Conservation (phyloP, 1,284 basidiomycete genomes). For the Ceratobasidium sp. region DNA sequence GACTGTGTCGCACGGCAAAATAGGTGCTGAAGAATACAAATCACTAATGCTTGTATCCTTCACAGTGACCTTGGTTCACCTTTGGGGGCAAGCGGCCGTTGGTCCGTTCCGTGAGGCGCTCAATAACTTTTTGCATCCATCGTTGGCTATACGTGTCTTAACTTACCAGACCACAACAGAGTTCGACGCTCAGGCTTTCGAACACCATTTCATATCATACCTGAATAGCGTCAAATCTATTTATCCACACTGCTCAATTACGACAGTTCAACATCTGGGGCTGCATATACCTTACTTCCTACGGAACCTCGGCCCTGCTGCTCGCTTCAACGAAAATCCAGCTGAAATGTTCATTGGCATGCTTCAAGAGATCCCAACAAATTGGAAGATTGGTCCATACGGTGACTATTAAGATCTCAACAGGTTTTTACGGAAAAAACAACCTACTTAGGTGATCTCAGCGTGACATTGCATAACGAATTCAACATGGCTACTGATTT, state of each 20-base stretch:
- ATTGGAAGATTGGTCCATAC: too few species aligned
- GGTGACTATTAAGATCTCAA: too few species aligned
- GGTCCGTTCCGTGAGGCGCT: conserved; percentile 9
- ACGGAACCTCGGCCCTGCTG: conserved; percentile 24
- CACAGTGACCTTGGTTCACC: conserved; percentile 40
- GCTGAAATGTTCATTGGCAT: conserved; percentile 41
- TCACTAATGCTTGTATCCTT: conserved; percentile 45
- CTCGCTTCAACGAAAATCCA: conserved; percentile 22
- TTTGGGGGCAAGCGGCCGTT: conserved; percentile 24
- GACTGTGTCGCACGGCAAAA: conserved; percentile 30
- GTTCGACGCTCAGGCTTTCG: neutral
- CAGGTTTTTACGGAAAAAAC: too few species aligned
- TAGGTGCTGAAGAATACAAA: conserved; percentile 50
- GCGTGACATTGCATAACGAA: conserved; percentile 17
- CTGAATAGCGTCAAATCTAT: neutral
- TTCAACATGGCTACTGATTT: conserved; percentile 9
- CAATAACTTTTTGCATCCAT: conserved; percentile 21
- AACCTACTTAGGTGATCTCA: conserved; percentile 25
- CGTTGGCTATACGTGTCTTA: conserved; percentile 14
- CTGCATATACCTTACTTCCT: conserved; percentile 40
- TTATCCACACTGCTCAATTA: conserved; percentile 19
- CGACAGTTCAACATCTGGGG: conserved; percentile 30
- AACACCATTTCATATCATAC: conserved; percentile 1
- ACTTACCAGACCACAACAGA: conserved; percentile 2
- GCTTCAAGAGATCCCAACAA: conserved; percentile 33